Conservation (phyloP, 1,284 basidiomycete species). For the Papiliotrema fonsecae region DNA sequence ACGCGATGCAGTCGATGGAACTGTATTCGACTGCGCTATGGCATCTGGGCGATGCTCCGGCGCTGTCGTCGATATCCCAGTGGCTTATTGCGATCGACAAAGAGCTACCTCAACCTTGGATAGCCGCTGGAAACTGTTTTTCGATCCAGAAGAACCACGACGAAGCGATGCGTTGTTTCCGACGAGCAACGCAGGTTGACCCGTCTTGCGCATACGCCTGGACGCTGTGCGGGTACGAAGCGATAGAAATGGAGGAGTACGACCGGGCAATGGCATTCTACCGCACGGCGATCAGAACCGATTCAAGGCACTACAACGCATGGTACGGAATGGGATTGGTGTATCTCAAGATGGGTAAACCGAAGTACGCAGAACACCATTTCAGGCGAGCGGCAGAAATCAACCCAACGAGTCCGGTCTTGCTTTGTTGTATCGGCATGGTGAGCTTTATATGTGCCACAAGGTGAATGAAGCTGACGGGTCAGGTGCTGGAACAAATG, state of each 20-base stretch:
- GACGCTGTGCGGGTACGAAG: conserved; percentile 90
- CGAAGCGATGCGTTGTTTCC: conserved; percentile 86
- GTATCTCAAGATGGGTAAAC: conserved; percentile 85
- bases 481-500: conserved; percentile 73
- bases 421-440: conserved; percentile 85
- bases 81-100: conserved; percentile 76
- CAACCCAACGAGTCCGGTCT: conserved; percentile 82
- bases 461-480: neutral
- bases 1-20: conserved; percentile 84
- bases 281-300: conserved; percentile 77
- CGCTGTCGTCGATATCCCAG: conserved; percentile 83
- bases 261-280: conserved; percentile 85
- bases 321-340: conserved; percentile 97
- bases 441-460: conserved; percentile 52
- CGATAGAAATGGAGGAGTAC: conserved; percentile 79
- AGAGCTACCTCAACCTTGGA: conserved; percentile 83
- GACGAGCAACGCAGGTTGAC: conserved; percentile 77
- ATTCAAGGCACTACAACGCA: conserved; percentile 88
- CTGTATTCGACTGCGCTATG: conserved; percentile 88
- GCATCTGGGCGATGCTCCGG: conserved; percentile 76
- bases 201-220: conserved; percentile 83
- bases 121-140: conserved; percentile 88
- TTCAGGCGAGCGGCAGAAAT: conserved; percentile 84
- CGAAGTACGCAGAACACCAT: conserved; percentile 86
- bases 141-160: conserved; percentile 84